phyloP scores from a whole-genome alignment of 2,329 filamentous ascomycete species.

The Epichloe festucae region DNA sequence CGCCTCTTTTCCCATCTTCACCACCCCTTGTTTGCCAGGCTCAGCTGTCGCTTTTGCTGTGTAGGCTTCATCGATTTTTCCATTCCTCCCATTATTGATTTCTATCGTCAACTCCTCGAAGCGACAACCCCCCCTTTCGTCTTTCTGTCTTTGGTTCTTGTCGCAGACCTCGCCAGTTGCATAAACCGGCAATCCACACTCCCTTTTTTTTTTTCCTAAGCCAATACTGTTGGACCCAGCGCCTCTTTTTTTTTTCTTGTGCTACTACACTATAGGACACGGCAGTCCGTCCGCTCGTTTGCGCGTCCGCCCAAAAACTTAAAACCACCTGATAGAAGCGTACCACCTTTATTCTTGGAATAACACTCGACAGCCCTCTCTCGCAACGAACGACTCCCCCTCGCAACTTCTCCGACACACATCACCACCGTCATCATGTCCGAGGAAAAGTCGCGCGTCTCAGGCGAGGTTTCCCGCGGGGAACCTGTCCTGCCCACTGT shows the following conservation, averaged over 20 bases:
- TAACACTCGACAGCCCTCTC: constrained; percentile 4
- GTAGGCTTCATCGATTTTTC: not conserved
- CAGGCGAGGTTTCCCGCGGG: constrained; percentile 57
- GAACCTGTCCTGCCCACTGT: constrained; percentile 65
- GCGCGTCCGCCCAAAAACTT: constrained; percentile 14
- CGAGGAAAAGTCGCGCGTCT: constrained; percentile 74
- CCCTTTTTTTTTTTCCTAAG: constrained; percentile 5
- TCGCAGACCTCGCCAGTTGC: constrained; percentile 14
- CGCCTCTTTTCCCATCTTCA: not conserved
- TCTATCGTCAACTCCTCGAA: not conserved
- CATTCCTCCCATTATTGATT: not conserved
- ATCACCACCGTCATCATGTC: constrained; percentile 17
- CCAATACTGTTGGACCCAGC: constrained; percentile 3
- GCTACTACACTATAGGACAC: constrained; percentile 12
- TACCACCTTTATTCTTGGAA: constrained; percentile 12
- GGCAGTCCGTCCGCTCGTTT: constrained; percentile 27
- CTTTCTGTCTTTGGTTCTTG: not conserved
- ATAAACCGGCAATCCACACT: constrained; percentile 12
- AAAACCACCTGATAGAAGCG: not conserved
- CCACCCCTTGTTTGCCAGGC: not conserved
- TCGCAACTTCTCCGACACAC: constrained; percentile 11
- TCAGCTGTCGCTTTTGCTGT: not conserved
- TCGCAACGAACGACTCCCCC: constrained; percentile 10
- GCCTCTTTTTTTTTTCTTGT: constrained; percentile 6
- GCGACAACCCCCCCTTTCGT: not conserved